Percentiles rank a stretch among this genome's conserved stretches.
phyloP scores from a whole-genome alignment of 495 filamentous ascomycete species.

The Penicillium simplicissimum region DNA sequence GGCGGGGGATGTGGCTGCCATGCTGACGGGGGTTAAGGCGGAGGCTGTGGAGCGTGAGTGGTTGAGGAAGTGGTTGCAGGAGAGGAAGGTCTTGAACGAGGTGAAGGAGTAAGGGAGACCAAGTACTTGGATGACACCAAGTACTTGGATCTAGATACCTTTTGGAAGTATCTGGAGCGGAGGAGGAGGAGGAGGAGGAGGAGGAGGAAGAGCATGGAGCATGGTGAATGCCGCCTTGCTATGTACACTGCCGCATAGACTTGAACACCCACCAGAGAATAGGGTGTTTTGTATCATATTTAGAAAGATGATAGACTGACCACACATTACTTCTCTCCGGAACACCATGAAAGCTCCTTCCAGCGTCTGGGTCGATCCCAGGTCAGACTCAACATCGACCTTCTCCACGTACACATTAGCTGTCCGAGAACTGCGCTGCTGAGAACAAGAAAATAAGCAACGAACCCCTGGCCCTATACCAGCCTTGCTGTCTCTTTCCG shows the following conservation, averaged over 20 bases:
- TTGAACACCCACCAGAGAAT: background rate
- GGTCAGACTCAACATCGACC: too few species aligned
- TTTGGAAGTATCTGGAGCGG: background rate
- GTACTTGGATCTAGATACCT: background rate
- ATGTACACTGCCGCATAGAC: background rate
- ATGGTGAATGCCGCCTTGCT: background rate
- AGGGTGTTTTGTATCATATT: background rate
- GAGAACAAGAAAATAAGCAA: too few species aligned
- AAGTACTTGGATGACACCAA: background rate
- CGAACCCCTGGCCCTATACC: too few species aligned
- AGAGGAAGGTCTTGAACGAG: constrained; percentile 1
- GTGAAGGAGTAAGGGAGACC: background rate
- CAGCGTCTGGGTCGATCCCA: background rate
- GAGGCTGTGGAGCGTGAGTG: constrained; percentile 37
- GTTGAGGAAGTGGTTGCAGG: constrained; percentile 41
- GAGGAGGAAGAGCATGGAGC: too few species aligned
- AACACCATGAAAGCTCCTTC: background rate
- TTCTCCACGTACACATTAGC: too few species aligned
- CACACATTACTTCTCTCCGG: background rate
- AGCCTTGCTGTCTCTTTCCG: too few species aligned
- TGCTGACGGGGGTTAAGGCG: constrained; percentile 16
- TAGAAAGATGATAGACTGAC: background rate
- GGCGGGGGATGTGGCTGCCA: constrained; percentile 33
- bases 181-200: too few species aligned
- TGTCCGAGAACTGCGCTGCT: too few species aligned